A percentile compares a stretch with the other conserved stretches of the same genome.
Evolutionary conservation across 768 basidiomycete genomes (phyloP).

Genomic region (Agaricus blazei): DNA sequence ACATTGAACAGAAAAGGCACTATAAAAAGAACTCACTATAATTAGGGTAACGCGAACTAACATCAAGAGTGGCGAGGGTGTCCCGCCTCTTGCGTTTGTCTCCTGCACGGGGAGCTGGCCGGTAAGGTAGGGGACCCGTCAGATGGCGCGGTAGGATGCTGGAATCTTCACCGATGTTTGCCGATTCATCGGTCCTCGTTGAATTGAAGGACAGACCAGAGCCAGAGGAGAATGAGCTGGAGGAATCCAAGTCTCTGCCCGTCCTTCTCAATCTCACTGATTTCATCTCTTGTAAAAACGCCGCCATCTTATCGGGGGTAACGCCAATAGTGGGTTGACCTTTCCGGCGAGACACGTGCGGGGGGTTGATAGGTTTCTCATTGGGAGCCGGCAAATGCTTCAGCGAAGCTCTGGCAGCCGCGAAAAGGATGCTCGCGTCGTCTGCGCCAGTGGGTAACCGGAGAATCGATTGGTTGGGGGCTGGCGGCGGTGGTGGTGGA

Average conservation of each 20-base stretch:
- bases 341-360: conserved; percentile 32
- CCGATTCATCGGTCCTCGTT: conserved; percentile 4
- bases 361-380: conserved; percentile 64
- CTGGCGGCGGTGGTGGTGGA: conserved; percentile 40
- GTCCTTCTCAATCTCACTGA: conserved; percentile 64
- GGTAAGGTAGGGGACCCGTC: no score
- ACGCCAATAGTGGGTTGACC: conserved; percentile 71
- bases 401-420: conserved; percentile 60
- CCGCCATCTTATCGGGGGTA: conserved; percentile 77
- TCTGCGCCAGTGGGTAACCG: conserved; percentile 32
- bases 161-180: neutral
- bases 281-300: conserved; percentile 78
- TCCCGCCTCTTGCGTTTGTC: conserved; percentile 25
- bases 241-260: conserved; percentile 11
- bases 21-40: neutral
- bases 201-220: neutral
- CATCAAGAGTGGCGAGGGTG: neutral
- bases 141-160: conserved; percentile 6
- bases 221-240: conserved; percentile 10
- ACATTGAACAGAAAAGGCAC: neutral
- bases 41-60: neutral
- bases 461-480: conserved; percentile 24
- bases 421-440: conserved; percentile 34
- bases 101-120: conserved; percentile 11
- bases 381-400: conserved; percentile 51